Percentiles rank a stretch among this genome's conserved stretches.
Evolutionary conservation across 306 rosid genomes (phyloP).

Genomic region (Geum urbanum): DNA sequence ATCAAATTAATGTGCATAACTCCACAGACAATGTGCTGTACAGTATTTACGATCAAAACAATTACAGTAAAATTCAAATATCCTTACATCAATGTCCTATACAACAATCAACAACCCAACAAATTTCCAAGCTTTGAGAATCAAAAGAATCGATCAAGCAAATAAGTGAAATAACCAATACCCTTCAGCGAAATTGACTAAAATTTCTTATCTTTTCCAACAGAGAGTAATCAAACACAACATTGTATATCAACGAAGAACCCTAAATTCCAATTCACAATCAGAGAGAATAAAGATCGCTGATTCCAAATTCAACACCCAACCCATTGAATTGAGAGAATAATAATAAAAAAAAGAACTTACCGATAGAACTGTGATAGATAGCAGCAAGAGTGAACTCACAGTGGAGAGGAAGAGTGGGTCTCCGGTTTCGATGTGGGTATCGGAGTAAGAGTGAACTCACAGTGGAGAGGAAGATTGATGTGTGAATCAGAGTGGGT

Average conservation of each 20-base stretch:
- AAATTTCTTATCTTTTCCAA: not conserved
- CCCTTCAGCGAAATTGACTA: not conserved
- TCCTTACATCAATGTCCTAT: constrained; percentile 4
- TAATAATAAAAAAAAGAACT: not conserved
- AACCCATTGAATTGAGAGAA: too few species aligned
- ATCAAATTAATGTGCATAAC: not conserved
- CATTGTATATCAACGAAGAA: not conserved
- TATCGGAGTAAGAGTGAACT: too few species aligned
- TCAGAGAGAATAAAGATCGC: too few species aligned
- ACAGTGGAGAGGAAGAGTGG: not conserved
- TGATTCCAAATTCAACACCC: not conserved
- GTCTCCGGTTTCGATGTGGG: too few species aligned
- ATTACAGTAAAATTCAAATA: not conserved
- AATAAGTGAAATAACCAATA: too few species aligned
- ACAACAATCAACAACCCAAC: not conserved
- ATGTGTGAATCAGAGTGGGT: too few species aligned
- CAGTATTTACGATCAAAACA: not conserved
- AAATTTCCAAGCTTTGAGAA: not conserved
- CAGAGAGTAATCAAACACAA: constrained; percentile 3
- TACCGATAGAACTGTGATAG: not conserved
- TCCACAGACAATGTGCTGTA: not conserved
- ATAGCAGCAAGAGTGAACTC: not conserved
- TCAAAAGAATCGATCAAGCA: not conserved
- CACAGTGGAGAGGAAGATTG: too few species aligned
- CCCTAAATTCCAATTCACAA: not conserved